These are phyloP conservation scores for Abortiporus biennis DNA, from an alignment of 1,284 basidiomycete species.

Conservation along the genomic window DNA sequence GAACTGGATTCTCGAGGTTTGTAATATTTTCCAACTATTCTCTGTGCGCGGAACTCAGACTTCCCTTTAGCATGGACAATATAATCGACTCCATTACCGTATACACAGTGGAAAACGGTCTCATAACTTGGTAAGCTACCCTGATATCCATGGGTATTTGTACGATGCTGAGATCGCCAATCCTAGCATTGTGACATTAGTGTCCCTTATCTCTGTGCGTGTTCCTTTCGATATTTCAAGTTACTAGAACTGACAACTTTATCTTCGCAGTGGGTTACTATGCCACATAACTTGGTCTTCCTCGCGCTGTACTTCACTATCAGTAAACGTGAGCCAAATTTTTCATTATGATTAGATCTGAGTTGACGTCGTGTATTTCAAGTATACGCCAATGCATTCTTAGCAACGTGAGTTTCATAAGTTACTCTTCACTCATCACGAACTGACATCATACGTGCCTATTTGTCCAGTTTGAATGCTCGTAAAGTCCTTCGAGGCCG, in stretches of 20 bases:
- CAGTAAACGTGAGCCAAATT: slow-evolving; percentile 31
- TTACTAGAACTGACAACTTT: not conserved
- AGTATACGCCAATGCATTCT: slow-evolving; percentile 34
- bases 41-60: not conserved
- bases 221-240: slow-evolving; percentile 11
- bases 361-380: not conserved
- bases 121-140: slow-evolving; percentile 37
- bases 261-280: slow-evolving; percentile 34
- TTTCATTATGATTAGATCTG: not conserved
- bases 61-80: slow-evolving; percentile 32
- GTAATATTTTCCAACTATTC: slow-evolving; percentile 3
- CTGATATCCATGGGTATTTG: slow-evolving; percentile 9
- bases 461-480: slow-evolving; percentile 1
- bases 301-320: slow-evolving; percentile 43
- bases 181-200: slow-evolving; percentile 36
- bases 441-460: not conserved
- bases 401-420: slow-evolving; percentile 24
- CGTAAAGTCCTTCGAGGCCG: slow-evolving; percentile 5
- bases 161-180: slow-evolving; percentile 5
- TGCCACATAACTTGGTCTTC: slow-evolving; percentile 39
- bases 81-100: slow-evolving; percentile 44
- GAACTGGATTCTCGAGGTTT: slow-evolving; percentile 35
- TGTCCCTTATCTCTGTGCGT: slow-evolving; percentile 38
- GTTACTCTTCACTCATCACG: not conserved
- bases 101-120: slow-evolving; percentile 48